Evolutionary conservation across 352 stramenopile species (phyloP), one percentile per base, ranked within the genome.

Genomic region (Pythium vanterpoolii): DNA sequence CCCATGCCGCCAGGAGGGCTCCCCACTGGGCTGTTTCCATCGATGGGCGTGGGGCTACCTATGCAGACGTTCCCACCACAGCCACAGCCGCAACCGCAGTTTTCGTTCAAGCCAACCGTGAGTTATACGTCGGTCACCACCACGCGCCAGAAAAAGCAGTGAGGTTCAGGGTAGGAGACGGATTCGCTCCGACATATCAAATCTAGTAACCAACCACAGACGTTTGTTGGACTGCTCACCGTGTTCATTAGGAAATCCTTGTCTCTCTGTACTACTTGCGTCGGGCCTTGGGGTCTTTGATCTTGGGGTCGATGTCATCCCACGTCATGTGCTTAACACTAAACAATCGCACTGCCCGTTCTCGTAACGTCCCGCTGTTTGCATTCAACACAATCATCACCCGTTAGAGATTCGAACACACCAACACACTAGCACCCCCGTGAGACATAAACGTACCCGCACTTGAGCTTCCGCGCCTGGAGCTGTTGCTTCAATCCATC

Each of bases 401-500:
- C n/a, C n/a, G 27, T 40, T 18, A 13, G 18, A 45, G 5, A 56
- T 27, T 34, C 49, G 54, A 18, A 54, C 51, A 50, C 44, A 50
- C 31, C 3, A 36, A 4, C 21, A 19, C 7, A 34, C 5, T 11
- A 33, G 7, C 21, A 50, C n/a, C 24, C 5, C 6, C 26, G 14
- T 24, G 39, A 11, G 10, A 21, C 14, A 54, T 4, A n/a, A 26
- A 74, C 78, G 30, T 86, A 95, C 85, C 97, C 96, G 83, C 95
- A 99, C 73, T 99, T 99, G 26, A 99, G 79, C 13, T 89, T 86
- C 28, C 98, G 84, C 34, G 77, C 76, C 68, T 86, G 76, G 6
- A 99, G 77, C 58, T 98, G 90, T 16, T 79, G 69, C 74, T 99
- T 99, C 14, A 99, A 71, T 11, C 60, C 64, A 49, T 98, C 94